phyloP scores from a whole-genome alignment of 495 filamentous ascomycete genomes.

The Penicillium chermesinum region DNA sequence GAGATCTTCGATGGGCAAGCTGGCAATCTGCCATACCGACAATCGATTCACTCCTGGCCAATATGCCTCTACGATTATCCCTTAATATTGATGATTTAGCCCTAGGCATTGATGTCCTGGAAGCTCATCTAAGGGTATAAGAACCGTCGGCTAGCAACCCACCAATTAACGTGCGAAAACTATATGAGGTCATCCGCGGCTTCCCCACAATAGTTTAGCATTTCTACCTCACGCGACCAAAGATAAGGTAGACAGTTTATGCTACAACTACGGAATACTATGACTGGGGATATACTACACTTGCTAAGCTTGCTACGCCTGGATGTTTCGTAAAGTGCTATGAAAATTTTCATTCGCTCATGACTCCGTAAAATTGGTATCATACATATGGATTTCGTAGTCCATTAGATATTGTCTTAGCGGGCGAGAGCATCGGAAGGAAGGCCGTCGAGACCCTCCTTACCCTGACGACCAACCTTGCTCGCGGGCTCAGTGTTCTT shows the following conservation, averaged over 20 bases:
- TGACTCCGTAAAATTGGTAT: slow-evolving; percentile 17
- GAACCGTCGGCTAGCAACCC: background rate
- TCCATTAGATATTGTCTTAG: slow-evolving; percentile 10
- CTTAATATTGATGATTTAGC: too few relatives aligned
- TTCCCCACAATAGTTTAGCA: background rate
- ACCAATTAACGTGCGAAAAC: background rate
- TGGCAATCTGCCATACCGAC: background rate
- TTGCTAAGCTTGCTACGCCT: too few relatives aligned
- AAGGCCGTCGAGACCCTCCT: slow-evolving; percentile 44
- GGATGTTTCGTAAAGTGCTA: background rate
- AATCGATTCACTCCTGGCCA: too few relatives aligned
- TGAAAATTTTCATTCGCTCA: slow-evolving; percentile 13
- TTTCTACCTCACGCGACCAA: background rate
- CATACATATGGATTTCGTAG: slow-evolving; percentile 14
- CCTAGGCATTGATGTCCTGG: too few relatives aligned
- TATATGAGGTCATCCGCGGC: background rate
- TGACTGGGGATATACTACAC: too few relatives aligned
- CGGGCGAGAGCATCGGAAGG: slow-evolving; percentile 47
- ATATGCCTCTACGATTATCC: too few relatives aligned
- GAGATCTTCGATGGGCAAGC: background rate
- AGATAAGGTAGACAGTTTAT: background rate
- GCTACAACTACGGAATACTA: too few relatives aligned
- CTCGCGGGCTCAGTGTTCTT: slow-evolving; percentile 35
- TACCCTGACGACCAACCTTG: slow-evolving; percentile 50
- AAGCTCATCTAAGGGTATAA: too few relatives aligned